Percentiles rank a stretch among this genome's conserved stretches.
phyloP scores from a whole-genome alignment of 306 rosid genomes.

The Quillaja saponaria region DNA sequence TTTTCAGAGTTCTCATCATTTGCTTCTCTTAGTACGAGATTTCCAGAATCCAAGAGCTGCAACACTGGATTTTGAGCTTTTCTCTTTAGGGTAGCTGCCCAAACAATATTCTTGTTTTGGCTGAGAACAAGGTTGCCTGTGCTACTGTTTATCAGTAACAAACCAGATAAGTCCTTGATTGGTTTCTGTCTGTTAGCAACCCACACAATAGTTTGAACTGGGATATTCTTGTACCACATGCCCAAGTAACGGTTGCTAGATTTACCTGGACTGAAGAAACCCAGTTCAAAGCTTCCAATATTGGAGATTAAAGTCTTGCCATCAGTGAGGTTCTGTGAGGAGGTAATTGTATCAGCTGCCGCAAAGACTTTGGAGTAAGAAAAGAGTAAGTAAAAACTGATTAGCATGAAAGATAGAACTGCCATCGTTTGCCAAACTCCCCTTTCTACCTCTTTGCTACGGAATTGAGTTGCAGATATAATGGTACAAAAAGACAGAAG shows the following conservation, averaged over 20 bases:
- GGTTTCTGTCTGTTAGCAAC: conserved; percentile 55
- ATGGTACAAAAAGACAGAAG: no score
- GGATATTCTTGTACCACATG: conserved; percentile 52
- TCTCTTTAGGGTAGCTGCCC: conserved; percentile 22
- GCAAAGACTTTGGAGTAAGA: conserved; percentile 6
- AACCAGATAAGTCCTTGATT: conserved; percentile 36
- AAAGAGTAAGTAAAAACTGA: neutral
- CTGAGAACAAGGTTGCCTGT: conserved; percentile 40
- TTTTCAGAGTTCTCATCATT: neutral
- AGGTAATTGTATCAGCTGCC: conserved; percentile 35
- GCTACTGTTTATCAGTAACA: conserved; percentile 12
- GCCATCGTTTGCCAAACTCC: no score
- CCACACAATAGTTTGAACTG: conserved; percentile 48
- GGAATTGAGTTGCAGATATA: no score
- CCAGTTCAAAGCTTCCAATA: conserved; percentile 43
- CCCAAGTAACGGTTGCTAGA: conserved; percentile 49
- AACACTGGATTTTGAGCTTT: conserved; percentile 21
- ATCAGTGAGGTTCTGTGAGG: conserved; percentile 37
- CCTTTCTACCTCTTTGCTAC: neutral
- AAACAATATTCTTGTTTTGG: neutral
- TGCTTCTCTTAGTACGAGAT: conserved; percentile 40
- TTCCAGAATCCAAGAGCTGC: conserved; percentile 37
- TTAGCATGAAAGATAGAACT: neutral
- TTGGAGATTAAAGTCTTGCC: conserved; percentile 42
- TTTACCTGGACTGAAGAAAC: conserved; percentile 57